Base-by-base conservation (phyloP, 768 basidiomycete genomes). In the Suillus placidus region DNA sequence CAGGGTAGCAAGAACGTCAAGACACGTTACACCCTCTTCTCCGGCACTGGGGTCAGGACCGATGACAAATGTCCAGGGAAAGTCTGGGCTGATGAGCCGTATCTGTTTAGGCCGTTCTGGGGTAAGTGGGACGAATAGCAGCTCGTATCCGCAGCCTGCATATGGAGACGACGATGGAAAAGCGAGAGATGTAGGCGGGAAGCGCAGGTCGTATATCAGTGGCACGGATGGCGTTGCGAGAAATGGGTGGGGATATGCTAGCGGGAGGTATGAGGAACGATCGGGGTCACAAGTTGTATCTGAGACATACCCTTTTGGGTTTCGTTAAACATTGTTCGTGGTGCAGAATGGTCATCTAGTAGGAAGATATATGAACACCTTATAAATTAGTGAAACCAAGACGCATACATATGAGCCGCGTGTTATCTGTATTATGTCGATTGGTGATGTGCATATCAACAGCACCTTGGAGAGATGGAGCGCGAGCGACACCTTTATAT, bases 31-130 rank as follows among this genome's bases (percentile, higher is more conserved):
- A 18, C n/a, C 52, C 10, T 37, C 42, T 23, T 26, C 35, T 4
- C 2, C 30, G 2, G 34, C 18, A 20, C 35, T 37, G 10, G 30
- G 34, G 37, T 23, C 42, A n/a, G 43, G n/a, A 16, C 35, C 51
- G 4, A 66, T 30, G 37, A 63, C 61, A 38, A 66, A 63, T 8
- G 65, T 10, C 65, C 61, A 66, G 7, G 65, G 65, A 18, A 66
- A 66, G 20, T 62, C 54, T 30, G 13, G 37, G 62, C 65, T 63
- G 6, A 66, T 63, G 16, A 66, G 30, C 16, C 65, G 61, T n/a
- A 66, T 56, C 16, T 49, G 54, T 18, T 43, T 47, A 34, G 65
- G 62, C 18, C 16, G 34, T 14, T 45, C 20, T 5, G 54, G 34
- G 7, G 52, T 51, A 16, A 66, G 40, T 13, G 65, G 62, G 23